Base-by-base conservation (phyloP, 495 filamentous ascomycete genomes). In the Penicillium argentinense region DNA sequence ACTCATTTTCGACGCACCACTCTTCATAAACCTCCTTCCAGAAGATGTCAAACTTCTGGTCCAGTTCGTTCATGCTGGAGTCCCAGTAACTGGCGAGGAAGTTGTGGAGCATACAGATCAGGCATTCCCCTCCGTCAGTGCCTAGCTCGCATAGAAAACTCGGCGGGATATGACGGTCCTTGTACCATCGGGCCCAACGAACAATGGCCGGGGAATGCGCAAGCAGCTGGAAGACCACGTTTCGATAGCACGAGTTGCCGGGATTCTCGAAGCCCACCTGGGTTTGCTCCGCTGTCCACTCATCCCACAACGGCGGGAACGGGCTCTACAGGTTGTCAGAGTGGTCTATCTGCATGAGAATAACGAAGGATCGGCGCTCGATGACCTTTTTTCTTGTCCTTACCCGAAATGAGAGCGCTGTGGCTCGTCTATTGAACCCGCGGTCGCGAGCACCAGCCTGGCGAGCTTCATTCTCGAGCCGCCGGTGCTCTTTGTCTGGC, bases 131-230 rank as follows among this genome's bases (percentile, higher is more conserved):
- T 4, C 9, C 19, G 6, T 33, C 29, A 1, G 41, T 29, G 1
- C 21, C 33, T 6, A 9, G 9, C 0, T 9, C 12, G 22, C 53
- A 57, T 3, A 5, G 0, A 5, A 30, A 13, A 5, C 39, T 19
- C 0, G 3, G 1, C 4, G 46, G 38, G 9, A 42, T 18, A 42
- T 57, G 54, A 7, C 33, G 32, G 0, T 25, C 2, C 5, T 19
- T 32, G 29, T 54, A 42, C 7, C 48, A 38, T 12, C 45, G 11
- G 6, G 74, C 22, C 62, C 64, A 78, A 18, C 70, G 64, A 11
- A 70, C 26, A 11, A 79, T 49, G 3, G 59, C 37, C 1, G 72
- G 69, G 0, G 51, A 49, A 55, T 78, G 73, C 6, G 77, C 46
- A 14, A 78, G 59, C n/a, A 66, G 42, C 37, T 68, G 56, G 9